Evolutionary conservation across 345 rosid genomes (phyloP).

Genomic region (Citrus maxima): DNA sequence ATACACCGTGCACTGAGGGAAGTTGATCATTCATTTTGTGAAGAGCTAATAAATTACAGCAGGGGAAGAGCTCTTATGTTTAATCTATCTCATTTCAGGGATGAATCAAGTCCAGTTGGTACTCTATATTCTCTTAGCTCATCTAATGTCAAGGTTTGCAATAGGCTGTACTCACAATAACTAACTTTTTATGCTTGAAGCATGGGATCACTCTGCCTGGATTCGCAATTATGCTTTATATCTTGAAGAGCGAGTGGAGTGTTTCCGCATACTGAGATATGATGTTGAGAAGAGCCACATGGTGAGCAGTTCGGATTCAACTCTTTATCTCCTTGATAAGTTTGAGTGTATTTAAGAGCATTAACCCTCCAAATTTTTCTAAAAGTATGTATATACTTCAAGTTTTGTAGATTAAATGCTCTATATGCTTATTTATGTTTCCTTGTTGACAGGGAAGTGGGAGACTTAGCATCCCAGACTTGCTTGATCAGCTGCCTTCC

Average conservation of each 20-base stretch:
- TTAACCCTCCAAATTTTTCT: not conserved
- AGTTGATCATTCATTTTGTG: slow-evolving; percentile 28
- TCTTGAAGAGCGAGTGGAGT: slow-evolving; percentile 38
- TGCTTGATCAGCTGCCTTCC: slow-evolving; percentile 33
- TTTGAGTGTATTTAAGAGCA: not conserved
- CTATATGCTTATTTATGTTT: no score
- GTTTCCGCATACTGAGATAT: slow-evolving; percentile 28
- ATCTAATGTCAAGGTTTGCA: not conserved
- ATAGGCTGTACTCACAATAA: not conserved
- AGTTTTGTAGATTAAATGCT: not conserved
- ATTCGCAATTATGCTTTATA: slow-evolving; percentile 36
- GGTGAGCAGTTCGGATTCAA: slow-evolving; percentile 15
- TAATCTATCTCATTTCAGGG: slow-evolving; percentile 31
- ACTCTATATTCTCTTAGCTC: not conserved
- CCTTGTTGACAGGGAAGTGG: slow-evolving; percentile 18
- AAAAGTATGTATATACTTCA: not conserved
- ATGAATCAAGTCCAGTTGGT: slow-evolving; percentile 37
- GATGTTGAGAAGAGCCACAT: slow-evolving; percentile 27
- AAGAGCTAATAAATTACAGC: slow-evolving; percentile 24
- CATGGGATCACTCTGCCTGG: slow-evolving; percentile 49
- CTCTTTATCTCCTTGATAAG: not conserved
- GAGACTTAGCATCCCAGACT: slow-evolving; percentile 16
- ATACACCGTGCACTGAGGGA: slow-evolving; percentile 40
- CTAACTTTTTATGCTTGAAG: slow-evolving; percentile 11
- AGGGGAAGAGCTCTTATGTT: slow-evolving; percentile 18